Base-by-base conservation (phyloP, 139 green algal genomes). In the Chlamydomonas applanata region DNA sequence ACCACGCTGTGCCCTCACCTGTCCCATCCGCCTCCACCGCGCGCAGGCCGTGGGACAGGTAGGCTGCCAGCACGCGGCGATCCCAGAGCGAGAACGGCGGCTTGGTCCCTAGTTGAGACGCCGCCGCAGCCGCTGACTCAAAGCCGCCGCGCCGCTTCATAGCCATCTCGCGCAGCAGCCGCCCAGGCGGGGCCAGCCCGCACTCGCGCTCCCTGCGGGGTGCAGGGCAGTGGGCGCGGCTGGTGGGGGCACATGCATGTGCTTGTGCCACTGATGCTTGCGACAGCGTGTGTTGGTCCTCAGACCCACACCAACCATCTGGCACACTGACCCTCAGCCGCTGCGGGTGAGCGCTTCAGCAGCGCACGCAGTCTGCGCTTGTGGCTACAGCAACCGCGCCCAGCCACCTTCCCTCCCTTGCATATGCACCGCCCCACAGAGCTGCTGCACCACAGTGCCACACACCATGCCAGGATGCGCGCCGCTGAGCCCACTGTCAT, bases 41-140 rank as follows among this genome's bases (percentile, higher is more conserved):
- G 25, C n/a, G 57, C 57, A 19, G 24, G 24, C 69, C 49, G 29
- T 64, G 65, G 0, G 44, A 35, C n/a, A 83, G 40, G 72, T 77
- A 83, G 1, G 67, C 66, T 2, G 71, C 63, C 0, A 83, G 54
- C 4, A 66, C 72, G 30, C 72, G 54, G 0, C 67, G 60, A 54
- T 74, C 33, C 44, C 73, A 77, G 32, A 49, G 16, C 29, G n/a
- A 69, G 69, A 77, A 83, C 29, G 78, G 72, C 52, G 67, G 59
- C 53, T 79, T 79, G 52, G 66, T 16, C 0, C 63, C 67, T 25
- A 83, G 69, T 2, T 36, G 17, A 1, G 35, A 22, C n/a, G 40
- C 32, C 3, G 78, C 78, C 1, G 29, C 72, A 25, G 44, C 57
- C 46, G 53, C 19, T 14, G 45, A 77, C 32, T 68, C 29, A 30